Base-by-base conservation (phyloP, 1,139 yeast species). In the Zygosaccharomyces pseudobailii region DNA sequence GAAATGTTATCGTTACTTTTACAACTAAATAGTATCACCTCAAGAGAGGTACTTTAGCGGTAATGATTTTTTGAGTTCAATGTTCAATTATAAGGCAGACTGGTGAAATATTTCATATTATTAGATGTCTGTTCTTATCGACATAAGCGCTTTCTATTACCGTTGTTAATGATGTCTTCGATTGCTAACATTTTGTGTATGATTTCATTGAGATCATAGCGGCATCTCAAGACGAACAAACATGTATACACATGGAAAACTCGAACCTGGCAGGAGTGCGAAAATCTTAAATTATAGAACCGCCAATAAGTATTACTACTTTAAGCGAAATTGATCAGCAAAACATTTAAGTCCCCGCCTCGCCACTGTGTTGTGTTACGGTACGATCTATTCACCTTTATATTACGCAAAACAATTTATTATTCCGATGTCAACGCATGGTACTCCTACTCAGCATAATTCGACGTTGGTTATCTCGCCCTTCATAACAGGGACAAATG, bases 381-480 rank as follows among this genome's bases (percentile, higher is more conserved):
- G n/a, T 10, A 19, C 34, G 34, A 38, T 25, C 22, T 20, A 28
- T 24, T 17, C 34, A n/a, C 4, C 9, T 13, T 13, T 13, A 13
- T 7, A 27, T 9, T n/a, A 27, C 3, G 10, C 10, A 27, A 27
- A n/a, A 4, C 30, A 27, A 3, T 30, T 6, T 30, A n/a, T n/a
- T n/a, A 9, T 20, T 19, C 4, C 43, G 27, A 48, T 48, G 51
- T 48, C 51, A 25, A 42, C 47, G 8, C 45, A 45, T 20, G 51
- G 47, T 13, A 48, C 51, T 7, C 67, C 66, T 13, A 69, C 74
- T 22, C 82, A 77, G 53, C 81, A 80, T 59, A 80, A 79, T 51
- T 80, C 87, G 4, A 80, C 85, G 9, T 63, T 82, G 41, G 80
- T 78, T 48, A 80, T 81, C 36, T 80, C 86, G 7, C 87, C 87